Evolutionary conservation across 2,329 filamentous ascomycete genomes (phyloP), one percentile per base, ranked within the genome.

Genomic region (Anthostomella pinea): DNA sequence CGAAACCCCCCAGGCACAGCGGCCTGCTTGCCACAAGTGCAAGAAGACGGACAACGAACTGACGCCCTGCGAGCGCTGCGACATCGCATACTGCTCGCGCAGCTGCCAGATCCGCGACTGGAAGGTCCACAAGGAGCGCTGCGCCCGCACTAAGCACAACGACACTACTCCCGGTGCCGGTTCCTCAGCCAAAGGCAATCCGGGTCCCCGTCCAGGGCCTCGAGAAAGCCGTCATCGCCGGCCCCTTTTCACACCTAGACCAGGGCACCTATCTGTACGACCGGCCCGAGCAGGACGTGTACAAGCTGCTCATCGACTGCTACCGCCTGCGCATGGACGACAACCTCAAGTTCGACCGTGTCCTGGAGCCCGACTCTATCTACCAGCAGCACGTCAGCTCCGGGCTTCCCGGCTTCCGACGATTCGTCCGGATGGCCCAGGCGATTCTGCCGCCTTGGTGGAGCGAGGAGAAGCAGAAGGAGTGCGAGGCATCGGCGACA

Each of bases 81-180:
- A 26, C n/a, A 41, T 17, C 15, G 30, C 34, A 22, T 47, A 47
- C 26, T 79, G 74, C 62, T 71, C 69, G 26, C 60, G 60, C 16
- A 64, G 68, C 22, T 78, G 74, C 57, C 68, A 77, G 51, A 72
- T 68, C 43, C 50, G 54, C 2, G 63, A 77, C 49, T 78, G 69
- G 70, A 70, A 71, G 45, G 17, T 11, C 3, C 73, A 78, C 54
- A 71, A 71, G 48, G 65, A 64, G 39, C 42, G 52, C 7, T 75
- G 71, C 19, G 24, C 20, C 53, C n/a, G n/a, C n/a, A n/a, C n/a
- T n/a, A 50, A 38, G 21, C 22, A 45, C 29, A 57, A 52, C 41
- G 41, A 19, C 52, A 41, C 49, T 32, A 30, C 10, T 20, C 21
- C 34, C 25, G n/a, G 24, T 30, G 3, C 19, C 35, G 1, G 38